These are phyloP conservation scores for Entomortierella beljakovae DNA, from an alignment of 192 early-diverging fungal species.

Conservation along the genomic window DNA sequence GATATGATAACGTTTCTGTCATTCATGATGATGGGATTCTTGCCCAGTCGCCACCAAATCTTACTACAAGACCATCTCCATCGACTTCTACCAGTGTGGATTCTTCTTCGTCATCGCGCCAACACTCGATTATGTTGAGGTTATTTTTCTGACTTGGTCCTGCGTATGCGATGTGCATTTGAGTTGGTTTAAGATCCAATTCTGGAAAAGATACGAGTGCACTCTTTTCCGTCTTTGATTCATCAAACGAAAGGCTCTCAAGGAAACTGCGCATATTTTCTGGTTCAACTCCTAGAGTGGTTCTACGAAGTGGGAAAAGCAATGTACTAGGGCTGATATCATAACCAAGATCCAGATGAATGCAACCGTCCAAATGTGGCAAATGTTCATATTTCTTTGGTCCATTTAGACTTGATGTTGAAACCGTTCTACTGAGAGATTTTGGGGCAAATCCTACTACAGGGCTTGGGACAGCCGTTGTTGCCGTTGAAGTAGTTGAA, in stretches of 20 bases:
- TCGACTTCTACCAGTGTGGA: slow-evolving; percentile 27
- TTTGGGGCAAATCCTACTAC: slow-evolving; percentile 10
- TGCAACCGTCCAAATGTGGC: slow-evolving; percentile 33
- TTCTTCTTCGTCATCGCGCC: slow-evolving; percentile 37
- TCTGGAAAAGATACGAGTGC: slow-evolving; percentile 37
- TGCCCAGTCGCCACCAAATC: slow-evolving; percentile 25
- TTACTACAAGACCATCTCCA: slow-evolving; percentile 32
- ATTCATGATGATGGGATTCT: slow-evolving; percentile 36
- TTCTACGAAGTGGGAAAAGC: slow-evolving; percentile 26
- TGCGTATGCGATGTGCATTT: slow-evolving; percentile 26
- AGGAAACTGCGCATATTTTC: slow-evolving; percentile 38
- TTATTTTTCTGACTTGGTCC: slow-evolving; percentile 26
- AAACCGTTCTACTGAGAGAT: slow-evolving; percentile 14
- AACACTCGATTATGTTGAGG: slow-evolving; percentile 34
- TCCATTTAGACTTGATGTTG: slow-evolving; percentile 29
- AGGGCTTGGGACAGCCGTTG: slow-evolving; percentile 7
- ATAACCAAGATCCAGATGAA: slow-evolving; percentile 37
- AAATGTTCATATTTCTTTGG: slow-evolving; percentile 45
- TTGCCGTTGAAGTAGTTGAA: slow-evolving; percentile 1
- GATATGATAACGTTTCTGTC: neutral
- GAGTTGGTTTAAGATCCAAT: slow-evolving; percentile 23
- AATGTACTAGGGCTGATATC: slow-evolving; percentile 39
- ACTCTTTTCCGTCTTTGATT: slow-evolving; percentile 26
- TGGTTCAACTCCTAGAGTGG: slow-evolving; percentile 20
- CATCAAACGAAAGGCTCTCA: slow-evolving; percentile 22